These are phyloP conservation scores for Daldinia concentrica DNA, from an alignment of 495 filamentous ascomycete species.

Conservation along the genomic window DNA sequence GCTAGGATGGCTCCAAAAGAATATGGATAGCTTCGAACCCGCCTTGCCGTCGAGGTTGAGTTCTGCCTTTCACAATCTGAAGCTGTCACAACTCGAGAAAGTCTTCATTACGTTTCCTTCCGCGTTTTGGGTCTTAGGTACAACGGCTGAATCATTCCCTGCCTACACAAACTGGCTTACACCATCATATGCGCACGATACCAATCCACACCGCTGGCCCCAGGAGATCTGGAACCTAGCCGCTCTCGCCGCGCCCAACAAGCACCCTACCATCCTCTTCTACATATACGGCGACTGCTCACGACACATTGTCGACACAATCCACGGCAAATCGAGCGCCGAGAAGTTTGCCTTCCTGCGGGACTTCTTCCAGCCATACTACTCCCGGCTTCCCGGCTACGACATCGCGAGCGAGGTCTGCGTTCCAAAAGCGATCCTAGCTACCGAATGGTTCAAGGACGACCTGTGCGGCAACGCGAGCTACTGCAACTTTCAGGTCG, in stretches of 20 bases:
- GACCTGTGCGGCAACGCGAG: conserved; percentile 72
- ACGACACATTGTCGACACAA: conserved; percentile 24
- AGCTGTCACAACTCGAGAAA: conserved; percentile 78
- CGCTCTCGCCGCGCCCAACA: conserved; percentile 59
- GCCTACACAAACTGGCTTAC: conserved; percentile 66
- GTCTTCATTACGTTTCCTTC: conserved; percentile 76
- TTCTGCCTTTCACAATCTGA: conserved; percentile 69
- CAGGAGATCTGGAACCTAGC: conserved; percentile 74
- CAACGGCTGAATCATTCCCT: conserved; percentile 21
- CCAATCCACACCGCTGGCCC: conserved; percentile 66
- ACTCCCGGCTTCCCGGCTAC: conserved; percentile 68
- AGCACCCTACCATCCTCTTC: conserved; percentile 79
- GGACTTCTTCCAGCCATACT: conserved; percentile 67
- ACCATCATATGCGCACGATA: conserved; percentile 60
- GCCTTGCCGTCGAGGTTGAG: conserved; percentile 63
- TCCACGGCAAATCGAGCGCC: conserved; percentile 17
- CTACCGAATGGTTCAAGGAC: conserved; percentile 74
- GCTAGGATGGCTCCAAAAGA: conserved; percentile 76
- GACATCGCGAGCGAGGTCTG: conserved; percentile 56
- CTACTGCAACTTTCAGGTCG: conserved; percentile 78
- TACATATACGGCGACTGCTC: conserved; percentile 69
- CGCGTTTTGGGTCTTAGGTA: conserved; percentile 50
- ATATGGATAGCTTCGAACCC: conserved; percentile 67
- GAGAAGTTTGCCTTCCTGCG: conserved; percentile 36
- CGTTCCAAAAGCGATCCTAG: conserved; percentile 62